phyloP scores from a whole-genome alignment of 129 eudicot species.

The Deinandra increscens region DNA sequence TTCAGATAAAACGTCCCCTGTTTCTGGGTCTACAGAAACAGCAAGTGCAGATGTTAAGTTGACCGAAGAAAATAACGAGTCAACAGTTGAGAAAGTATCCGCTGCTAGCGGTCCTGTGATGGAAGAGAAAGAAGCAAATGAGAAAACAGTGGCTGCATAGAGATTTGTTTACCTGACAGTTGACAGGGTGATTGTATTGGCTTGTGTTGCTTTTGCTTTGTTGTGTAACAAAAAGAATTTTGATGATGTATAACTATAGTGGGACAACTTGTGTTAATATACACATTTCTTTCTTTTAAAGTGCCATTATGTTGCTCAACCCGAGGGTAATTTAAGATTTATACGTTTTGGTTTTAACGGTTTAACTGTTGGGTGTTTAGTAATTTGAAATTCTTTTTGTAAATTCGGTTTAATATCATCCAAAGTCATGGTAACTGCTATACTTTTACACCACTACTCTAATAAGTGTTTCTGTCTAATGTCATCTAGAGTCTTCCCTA shows the following conservation, averaged over 20 bases:
- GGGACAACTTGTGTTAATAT: slow-evolving; percentile 29
- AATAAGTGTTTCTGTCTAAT: too few species aligned
- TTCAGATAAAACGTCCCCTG: slow-evolving; percentile 38
- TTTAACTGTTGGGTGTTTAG: too few species aligned
- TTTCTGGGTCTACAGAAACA: slow-evolving; percentile 23
- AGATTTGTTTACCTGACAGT: neutral
- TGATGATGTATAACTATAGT: slow-evolving; percentile 31
- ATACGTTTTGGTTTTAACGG: too few species aligned
- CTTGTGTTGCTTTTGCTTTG: slow-evolving; percentile 21
- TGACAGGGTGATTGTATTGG: slow-evolving; percentile 25
- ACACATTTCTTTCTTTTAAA: slow-evolving; percentile 4
- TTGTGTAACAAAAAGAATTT: slow-evolving; percentile 42
- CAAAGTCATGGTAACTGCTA: too few species aligned
- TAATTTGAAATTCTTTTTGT: too few species aligned
- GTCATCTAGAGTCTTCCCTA: too few species aligned
- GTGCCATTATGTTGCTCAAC: neutral
- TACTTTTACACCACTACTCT: too few species aligned
- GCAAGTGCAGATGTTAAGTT: slow-evolving; percentile 29
- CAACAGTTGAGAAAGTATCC: slow-evolving; percentile 27
- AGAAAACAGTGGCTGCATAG: slow-evolving; percentile 24
- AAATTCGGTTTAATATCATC: too few species aligned
- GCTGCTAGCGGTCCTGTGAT: slow-evolving; percentile 35
- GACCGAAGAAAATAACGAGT: slow-evolving; percentile 23
- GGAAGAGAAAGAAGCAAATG: slow-evolving; percentile 38
- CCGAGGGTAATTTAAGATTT: too few species aligned